These are phyloP conservation scores for Withania somnifera DNA, from an alignment of 305 asterid species.

Conservation along the genomic window DNA sequence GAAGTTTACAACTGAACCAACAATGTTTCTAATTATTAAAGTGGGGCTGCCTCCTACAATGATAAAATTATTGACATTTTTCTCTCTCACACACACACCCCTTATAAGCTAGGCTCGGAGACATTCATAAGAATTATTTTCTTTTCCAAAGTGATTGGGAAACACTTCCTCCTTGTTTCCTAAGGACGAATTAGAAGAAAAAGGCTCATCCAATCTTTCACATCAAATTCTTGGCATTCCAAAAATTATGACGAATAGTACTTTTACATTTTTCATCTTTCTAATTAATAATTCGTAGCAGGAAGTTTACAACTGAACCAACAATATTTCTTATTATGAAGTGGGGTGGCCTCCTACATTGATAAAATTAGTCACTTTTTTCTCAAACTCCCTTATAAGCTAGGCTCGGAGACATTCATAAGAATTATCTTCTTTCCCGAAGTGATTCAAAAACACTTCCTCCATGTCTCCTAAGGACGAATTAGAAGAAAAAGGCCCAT, in stretches of 20 bases:
- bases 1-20: not conserved
- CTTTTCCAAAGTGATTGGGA: not conserved
- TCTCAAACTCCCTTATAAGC: too few relatives aligned
- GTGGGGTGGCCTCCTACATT: too few relatives aligned
- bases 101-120: not conserved
- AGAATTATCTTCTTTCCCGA: too few relatives aligned
- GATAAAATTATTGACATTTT: not conserved
- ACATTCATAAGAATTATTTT: not conserved
- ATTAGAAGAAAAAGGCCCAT: too few relatives aligned
- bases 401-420: too few relatives aligned
- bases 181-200: not conserved
- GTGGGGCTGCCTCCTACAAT: not conserved
- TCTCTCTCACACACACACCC: not conserved
- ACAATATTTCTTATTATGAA: too few relatives aligned
- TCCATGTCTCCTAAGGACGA: too few relatives aligned
- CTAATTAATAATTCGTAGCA: too few relatives aligned
- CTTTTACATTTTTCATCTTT: not conserved
- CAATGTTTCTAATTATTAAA: not conserved
- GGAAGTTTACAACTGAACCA: too few relatives aligned
- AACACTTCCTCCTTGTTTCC: not conserved
- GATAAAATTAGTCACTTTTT: too few relatives aligned
- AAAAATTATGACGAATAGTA: not conserved
- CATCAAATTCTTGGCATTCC: not conserved
- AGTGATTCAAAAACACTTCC: too few relatives aligned
- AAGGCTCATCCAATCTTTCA: not conserved